A percentile compares a stretch with the other conserved stretches of the same genome.
Conservation (phyloP, 768 basidiomycete species). For the Xerocomellus chrysenteron region DNA sequence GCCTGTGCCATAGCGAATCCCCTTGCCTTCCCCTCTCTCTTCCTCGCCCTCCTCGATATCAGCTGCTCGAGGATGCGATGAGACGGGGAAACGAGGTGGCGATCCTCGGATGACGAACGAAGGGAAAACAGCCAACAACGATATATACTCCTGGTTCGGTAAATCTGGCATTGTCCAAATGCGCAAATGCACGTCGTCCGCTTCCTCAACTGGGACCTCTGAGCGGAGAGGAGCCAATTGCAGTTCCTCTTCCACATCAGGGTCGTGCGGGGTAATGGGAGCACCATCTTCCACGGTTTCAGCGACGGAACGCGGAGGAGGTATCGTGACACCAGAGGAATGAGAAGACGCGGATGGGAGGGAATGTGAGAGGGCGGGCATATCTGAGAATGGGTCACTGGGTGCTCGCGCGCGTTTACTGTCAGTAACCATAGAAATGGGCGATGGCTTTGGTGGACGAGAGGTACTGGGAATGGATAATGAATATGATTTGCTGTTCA, state of each 20-base stretch:
- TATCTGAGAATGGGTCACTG: constrained; percentile 79
- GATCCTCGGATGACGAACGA: constrained; percentile 66
- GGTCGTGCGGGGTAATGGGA: constrained; percentile 34
- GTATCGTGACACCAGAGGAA: constrained; percentile 35
- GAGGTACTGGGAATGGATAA: constrained; percentile 34
- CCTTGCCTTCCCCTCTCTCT: constrained; percentile 50
- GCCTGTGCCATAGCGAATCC: constrained; percentile 78
- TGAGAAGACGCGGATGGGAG: constrained; percentile 55
- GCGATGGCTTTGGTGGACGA: constrained; percentile 37
- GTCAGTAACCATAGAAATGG: constrained; percentile 43
- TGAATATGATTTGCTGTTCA: constrained; percentile 58
- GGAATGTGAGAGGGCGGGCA: constrained; percentile 57
- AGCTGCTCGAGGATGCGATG: constrained; percentile 36
- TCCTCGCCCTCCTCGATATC: constrained; percentile 75
- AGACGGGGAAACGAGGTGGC: constrained; percentile 68
- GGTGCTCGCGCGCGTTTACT: constrained; percentile 70
- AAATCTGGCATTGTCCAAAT: constrained; percentile 84
- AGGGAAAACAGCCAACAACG: constrained; percentile 74
- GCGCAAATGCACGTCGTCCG: constrained; percentile 57
- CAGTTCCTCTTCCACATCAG: constrained; percentile 35
- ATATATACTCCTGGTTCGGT: constrained; percentile 67
- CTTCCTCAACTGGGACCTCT: constrained; percentile 32
- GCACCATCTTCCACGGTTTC: constrained; percentile 42
- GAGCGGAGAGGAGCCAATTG: constrained; percentile 33
- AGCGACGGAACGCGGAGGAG: constrained; percentile 31